Evolutionary conservation across 129 eudicot species (phyloP), one percentile per base, ranked within the genome.

Genomic region (Ambrosia trifida): DNA sequence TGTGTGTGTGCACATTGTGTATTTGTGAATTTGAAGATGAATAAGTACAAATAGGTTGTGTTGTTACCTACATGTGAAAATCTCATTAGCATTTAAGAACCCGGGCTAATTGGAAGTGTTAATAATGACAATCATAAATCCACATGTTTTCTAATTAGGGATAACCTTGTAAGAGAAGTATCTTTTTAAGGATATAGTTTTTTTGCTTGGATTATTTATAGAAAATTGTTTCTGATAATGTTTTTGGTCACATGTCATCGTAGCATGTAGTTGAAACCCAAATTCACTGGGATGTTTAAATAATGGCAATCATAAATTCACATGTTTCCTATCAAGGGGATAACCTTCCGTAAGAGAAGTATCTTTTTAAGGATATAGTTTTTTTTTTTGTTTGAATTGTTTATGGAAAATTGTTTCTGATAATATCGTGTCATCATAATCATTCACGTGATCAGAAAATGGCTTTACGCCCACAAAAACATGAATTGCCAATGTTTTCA

Each of bases 131-230:
- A 35, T 45, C 40, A 32, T 56, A 66, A 30, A 14, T 44, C 47
- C 64, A 32, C 47, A 16, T 32, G 28, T 58, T 20, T 36, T 7
- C 36, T 38, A 50, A 7, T 10, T 18, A 7, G 66, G 28, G 36
- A 66, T 75, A 75, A 32, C 30, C 51, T 54, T 75, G 4, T 57
- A 31, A 33, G 38, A 66, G 50, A 66, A 41, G 35, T 31, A 7
- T 56, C 6, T 31, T 35, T 53, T 64, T 70, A 54, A 56, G n/a
- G 16, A 72, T 17, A 31, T 18, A 51, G 17, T 5, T 50, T 14
- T 52, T n/a, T 31, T 54, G 49, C 9, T 31, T 54, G 49, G 73
- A 13, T 18, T 52, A 38, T 69, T 33, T 31, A 33, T 17, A 14
- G 11, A 2, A 35, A 4, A 17, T 69, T 52, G 33, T 69, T 57